Conservation (phyloP, 805 yeast genomes). For the Sungouiella thailandica region DNA sequence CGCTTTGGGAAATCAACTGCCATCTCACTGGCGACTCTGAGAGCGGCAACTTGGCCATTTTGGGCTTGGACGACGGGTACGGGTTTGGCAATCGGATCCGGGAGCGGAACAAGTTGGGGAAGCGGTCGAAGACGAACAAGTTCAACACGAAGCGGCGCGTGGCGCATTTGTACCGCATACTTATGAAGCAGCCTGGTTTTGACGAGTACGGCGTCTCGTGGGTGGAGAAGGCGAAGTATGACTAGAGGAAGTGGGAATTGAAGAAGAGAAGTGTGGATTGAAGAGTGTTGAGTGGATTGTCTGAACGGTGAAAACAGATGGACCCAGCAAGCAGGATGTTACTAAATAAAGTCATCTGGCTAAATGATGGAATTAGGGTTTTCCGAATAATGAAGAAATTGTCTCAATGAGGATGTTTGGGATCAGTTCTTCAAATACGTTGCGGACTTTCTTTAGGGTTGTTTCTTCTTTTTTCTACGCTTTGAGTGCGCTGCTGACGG, state of each 20-base stretch:
- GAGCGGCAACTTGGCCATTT: slow-evolving; percentile 18
- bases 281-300: too few species aligned
- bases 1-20: slow-evolving; percentile 19
- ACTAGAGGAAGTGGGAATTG: slow-evolving; percentile 4
- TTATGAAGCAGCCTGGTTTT: slow-evolving; percentile 12
- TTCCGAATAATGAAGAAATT: too few species aligned
- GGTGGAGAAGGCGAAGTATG: slow-evolving; percentile 15
- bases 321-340: too few species aligned
- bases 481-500: too few species aligned
- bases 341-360: too few species aligned
- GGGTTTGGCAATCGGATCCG: slow-evolving; percentile 19
- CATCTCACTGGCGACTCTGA: slow-evolving; percentile 19
- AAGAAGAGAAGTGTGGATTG: too few species aligned
- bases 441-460: too few species aligned
- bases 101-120: slow-evolving; percentile 16
- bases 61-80: slow-evolving; percentile 18
- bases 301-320: too few species aligned
- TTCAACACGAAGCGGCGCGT: slow-evolving; percentile 17
- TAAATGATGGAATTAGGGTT: too few species aligned
- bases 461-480: too few species aligned
- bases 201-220: slow-evolving; percentile 15
- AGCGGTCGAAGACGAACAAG: slow-evolving; percentile 14
- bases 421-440: too few species aligned
- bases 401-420: too few species aligned
- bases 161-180: slow-evolving; percentile 15